Conservation (phyloP, 2,329 filamentous ascomycete species). For the Neocatenulostroma microsporum region DNA sequence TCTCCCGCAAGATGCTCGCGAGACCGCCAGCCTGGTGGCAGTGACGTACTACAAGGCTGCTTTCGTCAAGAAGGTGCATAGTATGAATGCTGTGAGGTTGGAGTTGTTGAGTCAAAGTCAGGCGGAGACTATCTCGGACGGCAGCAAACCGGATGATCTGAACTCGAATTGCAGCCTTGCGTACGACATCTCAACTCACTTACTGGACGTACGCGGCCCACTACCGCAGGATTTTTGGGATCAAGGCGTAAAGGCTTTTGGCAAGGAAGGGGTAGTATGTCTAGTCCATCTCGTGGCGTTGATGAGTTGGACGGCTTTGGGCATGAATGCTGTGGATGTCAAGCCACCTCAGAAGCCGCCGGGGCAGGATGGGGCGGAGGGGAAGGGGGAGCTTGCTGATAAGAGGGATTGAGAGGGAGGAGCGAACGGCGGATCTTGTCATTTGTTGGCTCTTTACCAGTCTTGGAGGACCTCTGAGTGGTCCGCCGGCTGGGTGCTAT, state of each 20-base stretch:
- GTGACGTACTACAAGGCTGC: conserved; percentile 8
- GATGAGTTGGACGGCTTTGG: too few relatives aligned
- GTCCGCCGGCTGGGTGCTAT: too few relatives aligned
- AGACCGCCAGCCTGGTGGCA: conserved; percentile 3
- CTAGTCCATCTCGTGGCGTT: too few relatives aligned
- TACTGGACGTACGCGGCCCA: conserved; percentile 3
- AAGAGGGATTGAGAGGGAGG: too few relatives aligned
- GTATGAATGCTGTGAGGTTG: conserved; percentile 2
- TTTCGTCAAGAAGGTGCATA: conserved; percentile 6
- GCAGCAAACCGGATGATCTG: conserved; percentile 2
- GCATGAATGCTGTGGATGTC: too few relatives aligned
- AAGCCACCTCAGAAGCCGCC: too few relatives aligned
- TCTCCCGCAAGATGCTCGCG: conserved; percentile 7
- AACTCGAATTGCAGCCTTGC: conserved; percentile 2
- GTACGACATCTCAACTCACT: conserved; percentile 1
- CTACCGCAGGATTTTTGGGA: conserved; percentile 6
- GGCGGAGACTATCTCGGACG: conserved; percentile 5
- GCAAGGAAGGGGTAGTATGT: conserved; percentile 4
- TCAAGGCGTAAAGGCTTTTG: background rate
- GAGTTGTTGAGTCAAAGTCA: conserved; percentile 1
- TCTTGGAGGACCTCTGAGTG: too few relatives aligned
- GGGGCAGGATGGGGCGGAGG: too few relatives aligned
- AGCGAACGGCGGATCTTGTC: too few relatives aligned
- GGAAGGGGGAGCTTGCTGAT: too few relatives aligned
- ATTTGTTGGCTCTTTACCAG: too few relatives aligned